Base-by-base conservation (phyloP, 306 rosid species). In the Elaeagnus macrophylla region DNA sequence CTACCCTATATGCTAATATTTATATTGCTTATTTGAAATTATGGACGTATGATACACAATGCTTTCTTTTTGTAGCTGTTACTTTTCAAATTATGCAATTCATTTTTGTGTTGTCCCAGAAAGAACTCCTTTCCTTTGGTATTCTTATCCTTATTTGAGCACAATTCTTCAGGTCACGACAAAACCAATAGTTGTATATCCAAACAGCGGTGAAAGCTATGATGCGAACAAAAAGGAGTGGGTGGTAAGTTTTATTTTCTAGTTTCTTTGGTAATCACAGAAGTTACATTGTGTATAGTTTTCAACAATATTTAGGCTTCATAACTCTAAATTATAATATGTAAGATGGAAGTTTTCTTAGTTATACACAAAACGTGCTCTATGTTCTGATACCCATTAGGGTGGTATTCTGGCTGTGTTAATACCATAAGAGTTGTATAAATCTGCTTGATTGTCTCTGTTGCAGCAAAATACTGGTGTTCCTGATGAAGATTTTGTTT, bases 141-240 rank as follows among this genome's bases (percentile, higher is more conserved):
- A 17, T 54, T 52, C 59, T 37, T 40, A 17, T 8, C 6, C 20
- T 62, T 14, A 14, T 49, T 51, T 43, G 10, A 36, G 54, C 42
- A n/a, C 12, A 19, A 67, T 59, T 51, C 51, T 47, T 47, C 91
- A 91, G 99, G 89, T 57, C 51, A 81, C 99, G 45, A 66, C 70
- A 58, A 91, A 87, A 66, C 87, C 96, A n/a, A 53, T 91, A 53
- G 56, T 82, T 37, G 64, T 80, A 54, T 91, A 91, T 78, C 99
- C 96, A 62, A 91, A 91, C 73, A 91, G 96, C 7, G 99, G 99
- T 35, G 99, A 91, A 74, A 82, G 85, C 59, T 91, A 91, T 45
- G 82, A 75, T 75, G 75, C 83, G 53, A 78, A 69, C 66, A 56
- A 48, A 56, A 82, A 75, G 71, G 67, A 67, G 52, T 91, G 99